These are phyloP conservation scores for Hsuehochloa calcarea DNA, from an alignment of 176 grass and related monocot genomes.

Conservation along the genomic window DNA sequence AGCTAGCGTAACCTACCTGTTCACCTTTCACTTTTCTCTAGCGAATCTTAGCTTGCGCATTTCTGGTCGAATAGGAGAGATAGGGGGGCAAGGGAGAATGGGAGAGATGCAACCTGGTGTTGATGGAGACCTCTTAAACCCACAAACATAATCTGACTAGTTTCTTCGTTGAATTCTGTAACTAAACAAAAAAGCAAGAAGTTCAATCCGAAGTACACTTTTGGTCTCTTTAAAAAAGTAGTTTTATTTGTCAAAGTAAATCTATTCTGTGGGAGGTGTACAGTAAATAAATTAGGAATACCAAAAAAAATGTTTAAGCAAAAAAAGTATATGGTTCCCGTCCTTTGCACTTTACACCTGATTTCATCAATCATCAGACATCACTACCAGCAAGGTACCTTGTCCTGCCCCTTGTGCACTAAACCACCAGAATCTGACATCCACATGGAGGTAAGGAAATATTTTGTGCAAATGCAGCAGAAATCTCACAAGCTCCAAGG, in stretches of 20 bases:
- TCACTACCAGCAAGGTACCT: background rate
- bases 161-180: background rate
- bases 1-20: too few species aligned
- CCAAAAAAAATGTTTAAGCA: background rate
- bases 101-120: background rate
- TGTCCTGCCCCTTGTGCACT: background rate
- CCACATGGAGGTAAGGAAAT: background rate
- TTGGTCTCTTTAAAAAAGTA: background rate
- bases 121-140: background rate
- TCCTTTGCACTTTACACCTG: background rate
- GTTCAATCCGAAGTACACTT: background rate
- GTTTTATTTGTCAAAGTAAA: background rate
- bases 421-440: background rate
- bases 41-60: background rate
- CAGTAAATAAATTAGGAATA: background rate
- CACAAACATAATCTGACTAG: background rate
- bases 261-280: background rate
- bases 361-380: background rate
- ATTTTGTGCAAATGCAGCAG: background rate
- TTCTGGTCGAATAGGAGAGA: background rate
- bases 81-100: background rate
- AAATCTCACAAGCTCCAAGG: background rate
- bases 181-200: background rate
- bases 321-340: background rate
- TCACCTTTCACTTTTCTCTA: background rate